Base-by-base conservation (phyloP, 2,329 filamentous ascomycete species). In the Clarireedia homoeocarpa region DNA sequence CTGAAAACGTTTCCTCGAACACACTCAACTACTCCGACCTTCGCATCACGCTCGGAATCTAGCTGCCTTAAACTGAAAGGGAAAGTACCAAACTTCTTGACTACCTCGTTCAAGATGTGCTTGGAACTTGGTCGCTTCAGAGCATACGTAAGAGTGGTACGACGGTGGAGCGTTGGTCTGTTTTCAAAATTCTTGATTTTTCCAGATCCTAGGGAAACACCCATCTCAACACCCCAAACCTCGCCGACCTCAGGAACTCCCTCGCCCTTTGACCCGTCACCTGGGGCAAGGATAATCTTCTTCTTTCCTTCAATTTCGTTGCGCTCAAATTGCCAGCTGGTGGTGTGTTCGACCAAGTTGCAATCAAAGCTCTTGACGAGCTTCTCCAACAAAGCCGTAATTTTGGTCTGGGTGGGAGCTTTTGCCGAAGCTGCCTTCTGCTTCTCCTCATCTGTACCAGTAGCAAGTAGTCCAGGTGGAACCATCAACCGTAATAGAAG, bases 181-280 rank as follows among this genome's bases (percentile, higher is more conserved):
- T 95, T 87, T 69, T 90, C 84, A 59, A 96, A 79, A 65, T 79
- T 86, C 86, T 97, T 99, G 74, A 95, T 88, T 80, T 99, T 99
- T 71, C 94, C 94, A 60, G 84, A 85, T 62, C 91, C 91, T 67
- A 94, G 77, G 74, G 88, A 94, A 70, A 99, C 83, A 65, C 92
- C 92, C 71, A 96, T 84, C 80, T 99, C 94, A 55, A 99, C 89
- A 73, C 94, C 94, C 94, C 94, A 99, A 59, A 95, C 91, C 72
- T 99, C 94, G 64, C 89, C 87, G 56, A 95, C 76, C 69, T 95
- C 92, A 57, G 94, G 88, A 57, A 84, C 74, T 69, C 94, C 94
- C 60, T 99, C 94, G 56, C 92, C 92, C 77, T 91, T 95, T 70
- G 88, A 84, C 63, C 89, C 89, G 68, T 96, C 91, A 51, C 85